These are phyloP conservation scores for Pythium myriotylum DNA, from an alignment of 352 stramenopile genomes.

Conservation along the genomic window DNA sequence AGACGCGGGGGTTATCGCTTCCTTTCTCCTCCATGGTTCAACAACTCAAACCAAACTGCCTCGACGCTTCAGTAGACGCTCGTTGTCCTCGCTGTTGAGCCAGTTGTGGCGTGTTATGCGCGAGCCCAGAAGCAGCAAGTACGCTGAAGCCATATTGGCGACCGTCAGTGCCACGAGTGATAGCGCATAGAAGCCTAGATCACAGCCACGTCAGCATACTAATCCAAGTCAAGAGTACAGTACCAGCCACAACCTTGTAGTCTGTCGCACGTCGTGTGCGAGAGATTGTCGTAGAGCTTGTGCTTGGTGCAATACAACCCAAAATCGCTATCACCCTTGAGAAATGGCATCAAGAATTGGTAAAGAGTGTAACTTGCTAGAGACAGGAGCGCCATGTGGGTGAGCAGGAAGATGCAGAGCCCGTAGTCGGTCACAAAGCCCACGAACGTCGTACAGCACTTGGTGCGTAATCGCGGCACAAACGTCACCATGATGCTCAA, in stretches of 20 bases:
- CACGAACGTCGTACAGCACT: conserved; percentile 38
- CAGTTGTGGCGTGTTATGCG: conserved; percentile 51
- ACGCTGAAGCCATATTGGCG: conserved; percentile 39
- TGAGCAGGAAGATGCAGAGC: conserved; percentile 46
- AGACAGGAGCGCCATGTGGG: conserved; percentile 40
- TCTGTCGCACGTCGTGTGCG: conserved; percentile 43
- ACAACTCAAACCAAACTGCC: conserved; percentile 12
- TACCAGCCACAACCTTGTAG: conserved; percentile 33
- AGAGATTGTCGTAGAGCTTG: conserved; percentile 47
- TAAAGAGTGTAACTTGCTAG: conserved; percentile 45
- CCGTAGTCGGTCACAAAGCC: conserved; percentile 44
- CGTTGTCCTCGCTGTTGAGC: conserved; percentile 30
- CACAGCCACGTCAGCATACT: neutral
- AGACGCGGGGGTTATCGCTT: no score
- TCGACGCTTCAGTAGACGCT: conserved; percentile 37
- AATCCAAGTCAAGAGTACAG: neutral
- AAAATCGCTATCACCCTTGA: conserved; percentile 34
- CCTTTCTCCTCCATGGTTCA: neutral
- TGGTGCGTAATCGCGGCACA: conserved; percentile 33
- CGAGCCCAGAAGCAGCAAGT: conserved; percentile 46
- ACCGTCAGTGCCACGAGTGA: conserved; percentile 46
- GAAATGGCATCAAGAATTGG: conserved; percentile 42
- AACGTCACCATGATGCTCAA: conserved; percentile 48
- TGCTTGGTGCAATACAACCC: conserved; percentile 29
- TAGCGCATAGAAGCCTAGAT: conserved; percentile 42